Evolutionary conservation across 257 asterid species (phyloP), one percentile per base, ranked within the genome.

Genomic region (Scutellaria baicalensis): DNA sequence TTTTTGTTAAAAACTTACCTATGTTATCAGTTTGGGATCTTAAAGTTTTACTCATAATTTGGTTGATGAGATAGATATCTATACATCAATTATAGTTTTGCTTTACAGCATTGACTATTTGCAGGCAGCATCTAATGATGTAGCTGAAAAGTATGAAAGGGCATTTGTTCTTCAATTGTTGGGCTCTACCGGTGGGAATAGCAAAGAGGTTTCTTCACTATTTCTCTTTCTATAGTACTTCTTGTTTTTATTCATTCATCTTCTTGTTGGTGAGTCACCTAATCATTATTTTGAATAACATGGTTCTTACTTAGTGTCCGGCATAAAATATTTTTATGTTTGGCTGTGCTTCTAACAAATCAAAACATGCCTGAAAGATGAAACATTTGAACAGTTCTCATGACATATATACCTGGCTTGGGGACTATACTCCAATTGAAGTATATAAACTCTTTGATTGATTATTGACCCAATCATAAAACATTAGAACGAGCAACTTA

Each of bases 71-170:
- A 45, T 68, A 42, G 45, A 17, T 64, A 43, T 67, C 70, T 52
- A 63, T 35, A 64, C 56, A 56, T 38, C 72, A 45, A 36, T 60
- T 14, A 58, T 59, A 70, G 55, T 62, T 64, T 42, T 73, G 74
- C 31, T 74, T 70, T 18, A 70, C 56, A 61, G 71, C 63, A 63
- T 66, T 69, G 38, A 35, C 54, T 59, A 61, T 79, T 67, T 82
- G 84, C 90, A 93, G 98, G 95, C 81, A 38, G 98, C 98, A 61
- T 85, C 86, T 51, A 86, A 89, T 67, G 97, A 89, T 71, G 89
- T 65, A 69, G 91, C 85, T 70, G 95, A 89, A 78, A 88, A 76
- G 55, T 79, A 52, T 79, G 98, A 89, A 82, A 84, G 94, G 69
- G 90, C 88, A 61, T 93, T 93, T 75, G 64, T 89, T 75, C 91